Evolutionary conservation across 768 basidiomycete species (phyloP), one percentile per base, ranked within the genome.

Genomic region (Mycena chlorophos): DNA sequence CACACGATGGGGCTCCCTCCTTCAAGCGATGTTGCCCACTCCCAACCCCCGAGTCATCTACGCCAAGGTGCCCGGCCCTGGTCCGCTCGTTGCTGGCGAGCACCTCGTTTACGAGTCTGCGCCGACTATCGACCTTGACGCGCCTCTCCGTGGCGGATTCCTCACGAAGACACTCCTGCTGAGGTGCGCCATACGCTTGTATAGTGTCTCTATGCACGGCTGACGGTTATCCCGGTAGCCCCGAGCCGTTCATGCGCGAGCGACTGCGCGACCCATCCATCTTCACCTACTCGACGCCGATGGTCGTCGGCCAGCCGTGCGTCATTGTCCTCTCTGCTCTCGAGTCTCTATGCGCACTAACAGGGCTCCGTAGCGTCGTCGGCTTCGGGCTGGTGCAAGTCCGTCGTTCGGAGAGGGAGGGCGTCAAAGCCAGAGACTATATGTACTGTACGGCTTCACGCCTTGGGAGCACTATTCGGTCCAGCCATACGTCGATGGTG

Each of bases 161-260:
- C 57, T 78, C 28, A 57, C 73, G 51, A 78, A 76, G 65, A 70
- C 69, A 1, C 64, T 77, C 20, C 63, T 67, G 19, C 48, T 78
- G 31, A 72, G 70, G 62, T 63, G 12, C 12, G 61, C 19, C 8
- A 34, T 54, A 10, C 39, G 13, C 12, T 40, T 13, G 5, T 26
- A 10, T 47, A 10, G 14, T 47, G 40, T 43, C 17, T 28, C 5
- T 14, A 20, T 17, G 5, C 10, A 17, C 2, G 13, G 16, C 29
- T 51, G 29, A n/a, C 10, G 2, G 12, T 14, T 12, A 26, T 43
- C 13, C 25, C 13, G 22, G 37, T 31, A 65, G 66, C 43, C 65
- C 65, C 12, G 66, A 68, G 46, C 65, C 66, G 1, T 57, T 55
- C 34, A 59, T 65, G 40, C 63, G 70, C 12, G 65, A 64, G 38